Conservation (phyloP, 805 yeast species). For the Peterozyma xylosa region DNA sequence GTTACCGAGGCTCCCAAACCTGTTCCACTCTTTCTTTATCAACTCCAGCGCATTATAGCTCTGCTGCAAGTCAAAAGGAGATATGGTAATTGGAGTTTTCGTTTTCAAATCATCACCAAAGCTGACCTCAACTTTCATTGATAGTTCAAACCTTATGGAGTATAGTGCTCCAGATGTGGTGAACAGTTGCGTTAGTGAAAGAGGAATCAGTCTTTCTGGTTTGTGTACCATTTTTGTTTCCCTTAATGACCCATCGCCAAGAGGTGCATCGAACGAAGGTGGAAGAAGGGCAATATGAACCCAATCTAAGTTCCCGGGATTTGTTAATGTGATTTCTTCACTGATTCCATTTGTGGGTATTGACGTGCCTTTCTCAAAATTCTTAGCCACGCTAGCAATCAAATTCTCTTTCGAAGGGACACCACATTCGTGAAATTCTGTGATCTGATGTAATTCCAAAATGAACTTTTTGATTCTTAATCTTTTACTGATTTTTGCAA, state of each 20-base stretch:
- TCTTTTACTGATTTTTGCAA: slow-evolving; percentile 8
- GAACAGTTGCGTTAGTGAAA: slow-evolving; percentile 37
- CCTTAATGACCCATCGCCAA: too few relatives aligned
- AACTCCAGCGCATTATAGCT: slow-evolving; percentile 43
- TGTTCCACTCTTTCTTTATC: slow-evolving; percentile 38
- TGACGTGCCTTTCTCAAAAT: too few relatives aligned
- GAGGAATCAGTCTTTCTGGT: slow-evolving; percentile 14
- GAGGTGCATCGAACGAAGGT: too few relatives aligned
- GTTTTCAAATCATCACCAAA: slow-evolving; percentile 44
- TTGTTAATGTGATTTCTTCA: too few relatives aligned
- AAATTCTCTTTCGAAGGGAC: slow-evolving; percentile 8
- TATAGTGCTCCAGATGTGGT: slow-evolving; percentile 44
- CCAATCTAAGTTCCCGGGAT: too few relatives aligned
- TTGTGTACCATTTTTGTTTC: too few relatives aligned
- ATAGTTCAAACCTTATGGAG: slow-evolving; percentile 42
- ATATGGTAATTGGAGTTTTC: slow-evolving; percentile 42
- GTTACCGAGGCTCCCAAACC: slow-evolving; percentile 24
- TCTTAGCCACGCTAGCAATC: background rate
- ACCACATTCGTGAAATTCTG: slow-evolving; percentile 47
- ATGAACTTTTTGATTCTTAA: slow-evolving; percentile 35
- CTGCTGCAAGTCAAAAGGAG: slow-evolving; percentile 43
- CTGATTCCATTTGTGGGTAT: too few relatives aligned
- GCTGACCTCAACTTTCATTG: slow-evolving; percentile 38
- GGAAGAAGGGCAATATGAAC: too few relatives aligned
- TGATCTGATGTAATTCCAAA: slow-evolving; percentile 42